phyloP scores from a whole-genome alignment of 768 basidiomycete species.

The Hysterangium stoloniferum region DNA sequence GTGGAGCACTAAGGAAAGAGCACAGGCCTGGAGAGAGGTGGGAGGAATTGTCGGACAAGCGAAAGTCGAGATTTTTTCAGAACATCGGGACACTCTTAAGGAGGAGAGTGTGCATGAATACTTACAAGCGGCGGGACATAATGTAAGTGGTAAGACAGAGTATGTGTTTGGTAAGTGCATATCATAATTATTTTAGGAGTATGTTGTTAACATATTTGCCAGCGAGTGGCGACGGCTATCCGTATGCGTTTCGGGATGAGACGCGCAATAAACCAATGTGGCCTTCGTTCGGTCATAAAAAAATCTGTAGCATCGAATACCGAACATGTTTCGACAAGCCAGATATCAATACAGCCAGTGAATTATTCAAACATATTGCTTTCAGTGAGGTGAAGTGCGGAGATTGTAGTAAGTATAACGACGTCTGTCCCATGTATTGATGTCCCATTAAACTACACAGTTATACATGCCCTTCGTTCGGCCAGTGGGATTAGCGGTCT shows the following conservation, averaged over 20 bases:
- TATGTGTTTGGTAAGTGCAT: constrained; percentile 9
- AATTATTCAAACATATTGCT: constrained; percentile 27
- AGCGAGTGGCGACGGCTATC: constrained; percentile 29
- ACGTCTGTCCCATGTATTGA: background rate
- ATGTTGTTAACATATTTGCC: background rate
- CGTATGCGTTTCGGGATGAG: constrained; percentile 19
- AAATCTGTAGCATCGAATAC: background rate
- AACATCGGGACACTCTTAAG: background rate
- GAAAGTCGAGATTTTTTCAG: constrained; percentile 20
- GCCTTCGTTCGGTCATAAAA: background rate
- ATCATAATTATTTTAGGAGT: background rate
- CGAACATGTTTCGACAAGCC: constrained; percentile 18
- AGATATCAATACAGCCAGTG: constrained; percentile 17
- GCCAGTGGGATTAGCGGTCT: constrained; percentile 27
- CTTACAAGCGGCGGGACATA: constrained; percentile 5
- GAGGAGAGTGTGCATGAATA: background rate
- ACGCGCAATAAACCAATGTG: background rate
- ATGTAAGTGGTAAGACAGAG: constrained; percentile 5
- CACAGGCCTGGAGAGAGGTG: constrained; percentile 25
- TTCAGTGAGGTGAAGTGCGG: constrained; percentile 28
- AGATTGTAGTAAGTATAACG: constrained; percentile 21
- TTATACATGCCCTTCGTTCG: constrained; percentile 25
- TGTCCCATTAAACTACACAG: constrained; percentile 3
- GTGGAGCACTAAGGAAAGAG: constrained; percentile 8
- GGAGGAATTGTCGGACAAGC: constrained; percentile 21